Conservation (phyloP, 1,284 basidiomycete species). For the Acaromyces ingoldii region DNA sequence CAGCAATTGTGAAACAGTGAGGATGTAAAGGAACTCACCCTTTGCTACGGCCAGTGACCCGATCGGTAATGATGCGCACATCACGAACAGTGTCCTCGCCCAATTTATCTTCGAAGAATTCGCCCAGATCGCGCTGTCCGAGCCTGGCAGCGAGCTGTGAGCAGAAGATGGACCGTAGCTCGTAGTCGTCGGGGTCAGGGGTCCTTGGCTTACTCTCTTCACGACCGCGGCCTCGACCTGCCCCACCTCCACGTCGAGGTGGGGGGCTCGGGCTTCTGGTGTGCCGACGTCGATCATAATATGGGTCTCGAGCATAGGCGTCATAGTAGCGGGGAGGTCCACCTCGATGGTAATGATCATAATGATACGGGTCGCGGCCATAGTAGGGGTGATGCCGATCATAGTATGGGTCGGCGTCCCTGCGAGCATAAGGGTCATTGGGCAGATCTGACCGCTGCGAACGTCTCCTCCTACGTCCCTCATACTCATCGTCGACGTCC, state of each 20-base stretch:
- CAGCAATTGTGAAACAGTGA: neutral
- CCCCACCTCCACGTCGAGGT: no score
- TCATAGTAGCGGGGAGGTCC: constrained; percentile 14
- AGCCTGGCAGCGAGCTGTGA: constrained; percentile 93
- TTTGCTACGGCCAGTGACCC: constrained; percentile 85
- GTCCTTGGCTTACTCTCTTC: constrained; percentile 45
- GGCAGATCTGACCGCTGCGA: constrained; percentile 6
- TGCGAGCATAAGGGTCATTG: neutral
- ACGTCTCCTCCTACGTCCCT: constrained; percentile 14
- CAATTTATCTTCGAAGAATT: constrained; percentile 96
- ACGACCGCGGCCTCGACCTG: constrained; percentile 3
- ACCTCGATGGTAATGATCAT: neutral
- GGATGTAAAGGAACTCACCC: constrained; percentile 62
- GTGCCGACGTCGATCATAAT: constrained; percentile 9
- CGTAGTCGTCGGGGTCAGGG: constrained; percentile 61
- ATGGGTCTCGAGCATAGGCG: no score
- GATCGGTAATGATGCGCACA: constrained; percentile 88
- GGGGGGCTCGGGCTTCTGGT: constrained; percentile 14
- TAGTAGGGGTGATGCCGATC: neutral
- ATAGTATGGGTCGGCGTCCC: neutral
- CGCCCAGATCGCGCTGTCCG: constrained; percentile 88
- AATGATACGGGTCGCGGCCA: constrained; percentile 1
- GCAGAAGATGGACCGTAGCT: constrained; percentile 95
- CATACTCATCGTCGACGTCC: neutral
- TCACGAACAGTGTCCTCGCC: constrained; percentile 84